Conservation (phyloP, 1,284 basidiomycete species). For the Leccinum colubrinum region DNA sequence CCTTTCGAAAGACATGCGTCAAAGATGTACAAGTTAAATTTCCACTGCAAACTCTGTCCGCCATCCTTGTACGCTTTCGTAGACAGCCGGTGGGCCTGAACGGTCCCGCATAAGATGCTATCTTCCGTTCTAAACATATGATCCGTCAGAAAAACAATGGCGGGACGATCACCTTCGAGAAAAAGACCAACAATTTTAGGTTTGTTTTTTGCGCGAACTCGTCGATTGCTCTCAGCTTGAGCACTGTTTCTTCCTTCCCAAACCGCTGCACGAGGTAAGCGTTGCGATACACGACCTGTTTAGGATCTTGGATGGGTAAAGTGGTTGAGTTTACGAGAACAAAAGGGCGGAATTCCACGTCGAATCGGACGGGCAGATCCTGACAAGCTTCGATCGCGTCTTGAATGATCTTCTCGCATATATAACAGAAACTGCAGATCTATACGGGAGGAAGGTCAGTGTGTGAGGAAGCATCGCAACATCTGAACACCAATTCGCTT, state of each 20-base stretch:
- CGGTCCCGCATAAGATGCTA: slow-evolving; percentile 65
- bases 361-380: slow-evolving; percentile 62
- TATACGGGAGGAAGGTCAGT: slow-evolving; percentile 27
- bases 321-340: slow-evolving; percentile 49
- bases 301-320: slow-evolving; percentile 41
- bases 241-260: slow-evolving; percentile 54
- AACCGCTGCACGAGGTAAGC: slow-evolving; percentile 44
- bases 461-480: slow-evolving; percentile 5
- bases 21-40: slow-evolving; percentile 59
- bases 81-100: slow-evolving; percentile 68
- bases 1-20: slow-evolving; percentile 61
- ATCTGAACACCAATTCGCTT: slow-evolving; percentile 20
- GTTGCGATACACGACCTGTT: slow-evolving; percentile 33
- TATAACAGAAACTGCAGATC: slow-evolving; percentile 73
- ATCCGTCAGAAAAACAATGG: background rate
- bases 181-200: slow-evolving; percentile 58
- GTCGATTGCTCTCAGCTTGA: slow-evolving; percentile 45
- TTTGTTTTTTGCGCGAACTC: slow-evolving; percentile 57
- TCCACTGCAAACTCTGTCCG: slow-evolving; percentile 60
- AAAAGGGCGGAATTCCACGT: slow-evolving; percentile 75
- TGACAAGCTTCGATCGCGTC: slow-evolving; percentile 61
- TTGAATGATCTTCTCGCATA: slow-evolving; percentile 69
- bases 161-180: background rate
- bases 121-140: slow-evolving; percentile 43
- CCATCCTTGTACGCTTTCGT: slow-evolving; percentile 66